These are phyloP conservation scores for Colletotrichum melonis DNA, from an alignment of 2,329 filamentous ascomycete genomes.

Conservation along the genomic window DNA sequence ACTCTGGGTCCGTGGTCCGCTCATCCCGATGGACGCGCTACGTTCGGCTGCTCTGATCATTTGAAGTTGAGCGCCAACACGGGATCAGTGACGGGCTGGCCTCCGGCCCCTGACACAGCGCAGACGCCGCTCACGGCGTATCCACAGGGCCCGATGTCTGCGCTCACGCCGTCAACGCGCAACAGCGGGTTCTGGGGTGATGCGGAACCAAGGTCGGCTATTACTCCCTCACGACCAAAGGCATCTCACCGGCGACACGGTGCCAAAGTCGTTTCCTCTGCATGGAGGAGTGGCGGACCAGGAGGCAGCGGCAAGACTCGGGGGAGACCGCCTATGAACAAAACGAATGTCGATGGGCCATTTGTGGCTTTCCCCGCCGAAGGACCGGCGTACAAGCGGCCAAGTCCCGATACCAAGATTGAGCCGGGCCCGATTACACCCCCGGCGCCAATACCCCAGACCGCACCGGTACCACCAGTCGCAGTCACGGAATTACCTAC, in stretches of 20 bases:
- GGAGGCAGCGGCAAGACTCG: conserved; percentile 74
- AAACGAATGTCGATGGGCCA: conserved; percentile 68
- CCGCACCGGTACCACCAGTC: conserved; percentile 1
- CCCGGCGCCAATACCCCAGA: conserved; percentile 8
- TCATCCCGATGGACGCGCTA: conserved; percentile 53
- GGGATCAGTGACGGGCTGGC: conserved; percentile 53
- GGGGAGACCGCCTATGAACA: conserved; percentile 82
- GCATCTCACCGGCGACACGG: conserved; percentile 74
- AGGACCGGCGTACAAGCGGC: conserved; percentile 61
- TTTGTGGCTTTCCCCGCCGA: conserved; percentile 75
- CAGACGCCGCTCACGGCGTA: conserved; percentile 76
- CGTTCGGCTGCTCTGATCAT: conserved; percentile 47
- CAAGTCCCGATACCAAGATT: conserved; percentile 46
- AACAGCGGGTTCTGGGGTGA: conserved; percentile 64
- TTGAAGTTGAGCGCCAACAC: conserved; percentile 50
- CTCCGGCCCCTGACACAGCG: conserved; percentile 59
- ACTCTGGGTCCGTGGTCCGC: conserved; percentile 61
- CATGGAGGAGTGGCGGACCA: conserved; percentile 79
- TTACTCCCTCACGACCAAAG: conserved; percentile 73
- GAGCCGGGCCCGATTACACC: conserved; percentile 43
- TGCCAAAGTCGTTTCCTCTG: conserved; percentile 87
- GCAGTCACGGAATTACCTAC: not conserved
- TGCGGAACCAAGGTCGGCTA: conserved; percentile 77
- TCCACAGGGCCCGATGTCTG: conserved; percentile 71
- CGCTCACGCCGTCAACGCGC: conserved; percentile 74